These are phyloP conservation scores for Saccharomycopsis sp. DNA, from an alignment of 805 yeast genomes.

Conservation along the genomic window DNA sequence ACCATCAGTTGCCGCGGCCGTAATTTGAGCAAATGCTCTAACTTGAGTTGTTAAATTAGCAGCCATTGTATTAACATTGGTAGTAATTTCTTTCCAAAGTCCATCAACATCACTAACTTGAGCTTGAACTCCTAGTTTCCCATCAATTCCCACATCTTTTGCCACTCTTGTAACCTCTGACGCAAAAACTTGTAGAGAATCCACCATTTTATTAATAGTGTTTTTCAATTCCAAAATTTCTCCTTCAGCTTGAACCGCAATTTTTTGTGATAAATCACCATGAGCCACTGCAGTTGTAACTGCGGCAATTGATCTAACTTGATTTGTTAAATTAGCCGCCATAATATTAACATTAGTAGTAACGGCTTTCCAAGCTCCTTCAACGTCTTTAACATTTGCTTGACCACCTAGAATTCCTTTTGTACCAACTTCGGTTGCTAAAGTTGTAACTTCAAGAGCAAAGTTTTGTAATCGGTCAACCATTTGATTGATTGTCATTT, in stretches of 20 bases:
- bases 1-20: slow-evolving; percentile 92
- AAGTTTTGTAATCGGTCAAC: slow-evolving; percentile 78
- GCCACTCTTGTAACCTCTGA: slow-evolving; percentile 86
- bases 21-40: slow-evolving; percentile 86
- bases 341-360: slow-evolving; percentile 80
- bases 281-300: slow-evolving; percentile 90
- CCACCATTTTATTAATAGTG: slow-evolving; percentile 90
- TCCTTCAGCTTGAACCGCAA: slow-evolving; percentile 84
- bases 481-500: slow-evolving; percentile 77
- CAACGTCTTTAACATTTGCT: slow-evolving; percentile 71
- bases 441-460: slow-evolving; percentile 73
- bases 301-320: slow-evolving; percentile 80
- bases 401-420: slow-evolving; percentile 87
- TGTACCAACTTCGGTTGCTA: slow-evolving; percentile 84
- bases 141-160: slow-evolving; percentile 87
- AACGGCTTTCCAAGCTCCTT: slow-evolving; percentile 80
- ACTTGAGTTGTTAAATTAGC: slow-evolving; percentile 88
- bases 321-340: slow-evolving; percentile 81
- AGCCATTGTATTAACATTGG: slow-evolving; percentile 90
- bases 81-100: slow-evolving; percentile 83
- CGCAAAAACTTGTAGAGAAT: slow-evolving; percentile 77
- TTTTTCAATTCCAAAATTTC: slow-evolving; percentile 77
- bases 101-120: slow-evolving; percentile 89
- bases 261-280: slow-evolving; percentile 78
- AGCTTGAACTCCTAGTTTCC: slow-evolving; percentile 87